Evolutionary conservation across 2,329 filamentous ascomycete species (phyloP), one percentile per base, ranked within the genome.

Genomic region (Sporothrix pallida): DNA sequence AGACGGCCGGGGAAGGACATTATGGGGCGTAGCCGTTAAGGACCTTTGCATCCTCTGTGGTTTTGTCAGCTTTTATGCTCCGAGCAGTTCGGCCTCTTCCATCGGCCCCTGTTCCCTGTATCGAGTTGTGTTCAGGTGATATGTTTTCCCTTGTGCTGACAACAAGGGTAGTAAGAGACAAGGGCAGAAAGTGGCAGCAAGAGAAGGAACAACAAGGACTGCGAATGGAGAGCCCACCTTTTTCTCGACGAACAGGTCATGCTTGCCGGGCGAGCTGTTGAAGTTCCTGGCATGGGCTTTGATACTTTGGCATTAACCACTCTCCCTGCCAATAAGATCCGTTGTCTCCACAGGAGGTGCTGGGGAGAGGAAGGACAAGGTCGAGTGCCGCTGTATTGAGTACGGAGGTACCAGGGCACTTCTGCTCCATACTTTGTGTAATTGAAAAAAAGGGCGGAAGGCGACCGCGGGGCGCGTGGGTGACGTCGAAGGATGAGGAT

Each of bases 241-340:
- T 63, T 44, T 63, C 58, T 63, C 44, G 58, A 62, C 58, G 58
- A 63, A 37, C 65, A 69, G 15, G 65, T 69, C 46, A 48, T 20
- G 26, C 23, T 69, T 46, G 48, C 46, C 15, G 12, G 42, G 8
- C 37, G 20, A 15, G 12, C n/a, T 17, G 42, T 68, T 15, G 23
- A 37, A n/a, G 50, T 37, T n/a, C 31, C n/a, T 17, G n/a, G 67
- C 67, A 70, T 70, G 67, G 31, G 67, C n/a, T 23, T 70, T 56
- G 50, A 26, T 54, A n/a, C 31, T 70, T 46, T 70, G 67, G 52
- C 69, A 71, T 71, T 31, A 62, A 71, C 42, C 6, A 44, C 23
- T 3, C 23, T 54, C 65, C 65, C 65, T 69, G 46, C 58, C 31
- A 63, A 42, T 63, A 44, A 44, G 17, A 20, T 63, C n/a, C 7